Base-by-base conservation (phyloP, 805 yeast genomes). In the Dipodascopsis tothii region DNA sequence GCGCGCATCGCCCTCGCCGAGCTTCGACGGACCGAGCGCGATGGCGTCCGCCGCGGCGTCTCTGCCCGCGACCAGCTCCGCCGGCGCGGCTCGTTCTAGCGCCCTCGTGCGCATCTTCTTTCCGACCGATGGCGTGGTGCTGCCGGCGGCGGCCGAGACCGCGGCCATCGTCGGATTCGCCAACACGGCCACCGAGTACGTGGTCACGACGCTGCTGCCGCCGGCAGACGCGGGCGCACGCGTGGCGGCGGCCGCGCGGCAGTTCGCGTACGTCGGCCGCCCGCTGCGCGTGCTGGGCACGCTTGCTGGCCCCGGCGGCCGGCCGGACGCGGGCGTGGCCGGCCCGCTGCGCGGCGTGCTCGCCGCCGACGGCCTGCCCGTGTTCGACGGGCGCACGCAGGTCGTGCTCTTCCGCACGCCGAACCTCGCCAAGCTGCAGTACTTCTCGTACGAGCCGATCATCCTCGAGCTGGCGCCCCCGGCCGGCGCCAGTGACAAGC, bases 371-470 rank as follows among this genome's bases (percentile, higher is more conserved):
- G 16, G 37, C 25, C 32, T 23, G n/a, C 16, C 41, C n/a, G 21
- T 5, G 6, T 42, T 35, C 18, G 18, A 16, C 9, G 18, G 27
- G 23, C 18, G 20, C 14, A 40, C 53, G 7, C 54, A 58, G n/a
- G 56, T 78, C 2, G 62, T 81, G 3, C 54, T 72, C n/a, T 87
- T 77, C 58, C 73, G 74, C 21, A 81, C 92, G 1, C 96, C 96
- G 0, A 72, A 74, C 35, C 75, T 81, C 17, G 70, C 69, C 22
- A 72, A 75, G 46, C 70, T 88, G 69, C 95, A 87, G 52, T 85
- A 83, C 59, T 81, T 77, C 51, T 80, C 96, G 0, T 59, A 80
- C 3, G 66, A 71, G n/a, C 94, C 95, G 0, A 82, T 86, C 3
- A 64, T 77, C 3, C 69, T 87, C 6, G 81, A 80, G 14, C 59